phyloP scores from a whole-genome alignment of 192 early-diverging fungal genomes.

The Rhizoclosmatium sp. region DNA sequence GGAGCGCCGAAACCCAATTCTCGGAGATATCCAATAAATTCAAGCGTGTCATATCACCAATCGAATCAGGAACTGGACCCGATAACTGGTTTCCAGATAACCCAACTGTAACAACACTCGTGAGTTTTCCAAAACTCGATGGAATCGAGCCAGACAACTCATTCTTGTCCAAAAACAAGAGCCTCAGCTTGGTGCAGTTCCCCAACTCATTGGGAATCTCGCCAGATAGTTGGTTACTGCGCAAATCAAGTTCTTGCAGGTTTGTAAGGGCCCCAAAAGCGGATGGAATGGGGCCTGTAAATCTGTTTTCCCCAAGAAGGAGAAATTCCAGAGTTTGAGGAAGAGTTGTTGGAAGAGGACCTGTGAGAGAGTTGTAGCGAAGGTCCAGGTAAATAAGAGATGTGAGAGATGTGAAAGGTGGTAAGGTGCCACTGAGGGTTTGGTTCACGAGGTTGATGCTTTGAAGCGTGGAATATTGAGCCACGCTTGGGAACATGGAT shows the following conservation, averaged over 20 bases:
- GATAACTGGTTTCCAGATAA: background rate
- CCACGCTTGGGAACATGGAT: background rate
- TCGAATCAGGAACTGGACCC: background rate
- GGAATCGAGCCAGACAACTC: background rate
- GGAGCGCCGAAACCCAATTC: background rate
- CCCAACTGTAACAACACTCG: background rate
- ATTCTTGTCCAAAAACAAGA: conserved; percentile 3
- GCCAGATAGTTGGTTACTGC: background rate
- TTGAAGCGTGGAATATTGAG: background rate
- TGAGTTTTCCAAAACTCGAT: background rate
- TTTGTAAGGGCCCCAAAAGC: background rate
- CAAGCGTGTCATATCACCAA: background rate
- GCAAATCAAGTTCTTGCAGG: conserved; percentile 2
- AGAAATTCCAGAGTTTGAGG: background rate
- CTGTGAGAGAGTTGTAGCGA: background rate
- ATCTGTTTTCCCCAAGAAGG: background rate
- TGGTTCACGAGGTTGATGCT: background rate
- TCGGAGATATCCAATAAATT: background rate
- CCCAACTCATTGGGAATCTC: background rate
- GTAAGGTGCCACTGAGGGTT: background rate
- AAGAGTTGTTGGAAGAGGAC: background rate
- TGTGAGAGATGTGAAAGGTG: background rate
- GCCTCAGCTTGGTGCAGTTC: background rate
- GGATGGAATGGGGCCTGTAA: background rate
- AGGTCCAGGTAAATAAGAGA: background rate